Base-by-base conservation (phyloP, 2,329 filamentous ascomycete genomes). In the Plenodomus biglobosus region DNA sequence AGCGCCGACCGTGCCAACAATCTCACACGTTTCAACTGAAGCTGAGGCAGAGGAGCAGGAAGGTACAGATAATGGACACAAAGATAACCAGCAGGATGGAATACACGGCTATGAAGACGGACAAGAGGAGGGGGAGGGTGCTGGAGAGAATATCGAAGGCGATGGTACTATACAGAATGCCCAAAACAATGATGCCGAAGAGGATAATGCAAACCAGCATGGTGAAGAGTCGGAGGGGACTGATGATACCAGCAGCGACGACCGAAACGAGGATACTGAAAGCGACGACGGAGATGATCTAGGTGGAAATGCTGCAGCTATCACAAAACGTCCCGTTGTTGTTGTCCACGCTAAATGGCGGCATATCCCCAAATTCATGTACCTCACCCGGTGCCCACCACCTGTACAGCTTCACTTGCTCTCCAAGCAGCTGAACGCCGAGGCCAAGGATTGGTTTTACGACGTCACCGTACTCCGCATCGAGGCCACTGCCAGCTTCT, bases 361-460 rank as follows among this genome's bases (percentile, higher is more conserved):
- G 21, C 59, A 70, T 40, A 63, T 71, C 39, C 61, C 64, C 42
- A 60, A 66, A 17, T 68, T 72, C 56, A 55, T 72, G 54, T 57
- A 55, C 10, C 49, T 71, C 38, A 61, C 65, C 2, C 59, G 61
- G 18, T 62, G 50, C 40, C 69, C 69, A 5, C 67, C 68, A 18
- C 64, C 66, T 1, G 27, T 58, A 22, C 56, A 64, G 39, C 59
- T 72, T 3, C 55, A 71, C 19, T 54, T 66, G 16, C 40, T 59
- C n/a, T 68, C 52, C 17, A 64, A 64, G 30, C 55, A 65, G 40
- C 53, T 72, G 38, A 64, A 56, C 42, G 40, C 27, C 3, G 62
- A 71, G 50, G 66, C 58, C 20, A 62, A 61, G 52, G 51, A 61
- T 38, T 71, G 65, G 65, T 71, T 63, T 50, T 71, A 70, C 53